These are phyloP conservation scores for Quercus lobata DNA, from an alignment of 331 rosid genomes.

Conservation along the genomic window DNA sequence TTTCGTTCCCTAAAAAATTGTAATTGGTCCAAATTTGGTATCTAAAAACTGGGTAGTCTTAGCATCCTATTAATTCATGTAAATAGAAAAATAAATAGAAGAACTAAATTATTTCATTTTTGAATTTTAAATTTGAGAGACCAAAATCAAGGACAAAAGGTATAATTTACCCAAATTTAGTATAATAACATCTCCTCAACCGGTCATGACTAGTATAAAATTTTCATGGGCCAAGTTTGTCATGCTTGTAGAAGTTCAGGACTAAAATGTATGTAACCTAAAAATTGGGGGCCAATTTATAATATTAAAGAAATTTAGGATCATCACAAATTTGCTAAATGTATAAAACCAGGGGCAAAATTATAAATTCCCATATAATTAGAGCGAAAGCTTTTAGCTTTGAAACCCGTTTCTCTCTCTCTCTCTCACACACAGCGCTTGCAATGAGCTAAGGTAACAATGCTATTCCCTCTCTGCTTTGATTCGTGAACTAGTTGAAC, in stretches of 20 bases:
- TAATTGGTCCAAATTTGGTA: no score
- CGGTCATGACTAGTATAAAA: not conserved
- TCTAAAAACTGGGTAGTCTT: no score
- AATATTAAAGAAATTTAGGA: not conserved
- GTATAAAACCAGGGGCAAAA: conserved; percentile 10
- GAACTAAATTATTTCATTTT: no score
- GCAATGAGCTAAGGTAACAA: conserved; percentile 29
- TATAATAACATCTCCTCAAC: not conserved
- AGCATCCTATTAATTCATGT: no score
- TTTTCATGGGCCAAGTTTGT: not conserved
- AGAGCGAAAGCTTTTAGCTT: conserved; percentile 20
- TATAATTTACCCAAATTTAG: no score
- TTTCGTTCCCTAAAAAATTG: no score
- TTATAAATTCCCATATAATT: not conserved
- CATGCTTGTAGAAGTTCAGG: not conserved
- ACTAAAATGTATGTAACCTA: not conserved
- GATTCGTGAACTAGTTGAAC: not conserved
- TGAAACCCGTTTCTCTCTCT: conserved; percentile 11
- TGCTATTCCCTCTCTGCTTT: conserved; percentile 3
- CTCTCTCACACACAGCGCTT: not conserved
- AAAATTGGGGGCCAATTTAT: not conserved
- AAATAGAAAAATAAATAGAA: no score
- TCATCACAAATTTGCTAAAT: not conserved
- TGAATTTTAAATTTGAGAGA: no score
- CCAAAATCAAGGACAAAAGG: no score